Evolutionary conservation across 768 basidiomycete genomes (phyloP).

Genomic region (Nevesoporus exiguus): DNA sequence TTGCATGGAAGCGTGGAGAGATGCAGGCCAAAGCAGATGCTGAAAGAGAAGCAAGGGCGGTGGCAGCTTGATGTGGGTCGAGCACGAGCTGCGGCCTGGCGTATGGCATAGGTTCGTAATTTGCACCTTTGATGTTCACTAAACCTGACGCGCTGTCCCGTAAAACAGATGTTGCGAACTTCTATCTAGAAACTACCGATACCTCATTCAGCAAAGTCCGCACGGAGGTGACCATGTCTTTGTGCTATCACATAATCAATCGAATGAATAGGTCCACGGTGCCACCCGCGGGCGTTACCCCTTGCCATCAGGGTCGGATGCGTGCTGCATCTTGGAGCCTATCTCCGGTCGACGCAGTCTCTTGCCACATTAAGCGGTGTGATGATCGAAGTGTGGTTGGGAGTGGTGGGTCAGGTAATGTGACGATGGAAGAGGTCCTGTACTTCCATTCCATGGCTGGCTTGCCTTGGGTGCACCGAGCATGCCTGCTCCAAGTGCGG

Average conservation of each 20-base stretch:
- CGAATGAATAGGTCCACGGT: neutral
- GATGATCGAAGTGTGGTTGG: constrained; percentile 4
- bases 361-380: neutral
- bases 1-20: constrained; percentile 61
- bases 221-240: neutral
- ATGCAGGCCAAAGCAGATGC: constrained; percentile 47
- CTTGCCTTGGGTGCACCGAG: constrained; percentile 1
- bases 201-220: constrained; percentile 2
- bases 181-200: constrained; percentile 23
- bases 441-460: constrained; percentile 19
- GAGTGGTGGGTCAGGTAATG: neutral
- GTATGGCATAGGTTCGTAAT: constrained; percentile 27
- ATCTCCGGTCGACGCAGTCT: neutral
- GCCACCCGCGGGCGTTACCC: neutral
- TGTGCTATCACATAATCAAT: constrained; percentile 2
- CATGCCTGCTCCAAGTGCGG: constrained; percentile 1
- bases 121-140: neutral
- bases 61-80: constrained; percentile 19
- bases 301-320: neutral
- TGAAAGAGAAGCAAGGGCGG: constrained; percentile 12
- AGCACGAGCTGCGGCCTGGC: neutral
- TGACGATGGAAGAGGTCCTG: neutral
- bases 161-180: constrained; percentile 8
- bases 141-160: constrained; percentile 6
- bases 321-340: neutral